A percentile compares a stretch with the other conserved stretches of the same genome.
phyloP scores from a whole-genome alignment of 139 green algal species.

The Medakamo hakoo region DNA sequence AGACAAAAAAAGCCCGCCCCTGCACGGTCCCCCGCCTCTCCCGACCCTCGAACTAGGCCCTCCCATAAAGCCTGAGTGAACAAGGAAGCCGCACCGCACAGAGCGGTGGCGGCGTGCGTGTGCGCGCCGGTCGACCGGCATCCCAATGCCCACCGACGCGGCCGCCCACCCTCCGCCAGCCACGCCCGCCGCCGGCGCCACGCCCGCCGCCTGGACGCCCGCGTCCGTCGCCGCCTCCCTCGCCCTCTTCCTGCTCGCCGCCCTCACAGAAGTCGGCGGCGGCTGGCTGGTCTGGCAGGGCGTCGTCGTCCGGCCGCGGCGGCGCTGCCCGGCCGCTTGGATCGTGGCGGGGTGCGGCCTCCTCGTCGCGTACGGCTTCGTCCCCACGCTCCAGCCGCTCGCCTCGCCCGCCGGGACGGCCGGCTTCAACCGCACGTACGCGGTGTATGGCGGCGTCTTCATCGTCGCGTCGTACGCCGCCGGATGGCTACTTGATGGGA shows the following conservation, averaged over 20 bases:
- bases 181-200: too few relatives aligned
- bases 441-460: conserved; percentile 79
- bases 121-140: too few relatives aligned
- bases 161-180: too few relatives aligned
- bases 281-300: conserved; percentile 77
- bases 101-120: too few relatives aligned
- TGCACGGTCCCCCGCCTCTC: too few relatives aligned
- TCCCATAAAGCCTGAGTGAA: too few relatives aligned
- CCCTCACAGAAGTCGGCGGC: conserved; percentile 58
- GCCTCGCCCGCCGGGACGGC: background rate
- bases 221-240: conserved; percentile 13
- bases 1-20: background rate
- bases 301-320: conserved; percentile 30
- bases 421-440: conserved; percentile 29
- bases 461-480: conserved; percentile 65
- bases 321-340: conserved; percentile 19
- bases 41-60: too few relatives aligned
- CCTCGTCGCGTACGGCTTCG: conserved; percentile 54
- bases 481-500: conserved; percentile 57
- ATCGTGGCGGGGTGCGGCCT: conserved; percentile 23
- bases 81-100: too few relatives aligned
- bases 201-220: conserved; percentile 21
- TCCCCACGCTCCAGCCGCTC: conserved; percentile 59
- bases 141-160: too few relatives aligned
- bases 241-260: conserved; percentile 40